Evolutionary conservation across 306 rosid species (phyloP).

Genomic region (Lathyrus sativus): DNA sequence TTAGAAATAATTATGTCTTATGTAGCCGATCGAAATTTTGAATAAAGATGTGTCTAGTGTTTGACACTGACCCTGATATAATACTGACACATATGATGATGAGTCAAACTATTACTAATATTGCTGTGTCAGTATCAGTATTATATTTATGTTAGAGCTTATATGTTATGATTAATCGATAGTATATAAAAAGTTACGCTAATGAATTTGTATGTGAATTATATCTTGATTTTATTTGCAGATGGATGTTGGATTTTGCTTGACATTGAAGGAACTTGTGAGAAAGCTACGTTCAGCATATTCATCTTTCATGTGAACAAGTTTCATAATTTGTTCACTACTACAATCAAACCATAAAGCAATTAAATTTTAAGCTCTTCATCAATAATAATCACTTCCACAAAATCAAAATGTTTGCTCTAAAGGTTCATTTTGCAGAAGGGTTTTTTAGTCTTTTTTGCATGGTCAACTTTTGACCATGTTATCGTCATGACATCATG

Average conservation of each 20-base stretch:
- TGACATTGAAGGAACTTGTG: slow-evolving; percentile 74
- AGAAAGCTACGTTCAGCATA: slow-evolving; percentile 63
- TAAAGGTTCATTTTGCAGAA: slow-evolving; percentile 53
- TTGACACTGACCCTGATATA: too few relatives aligned
- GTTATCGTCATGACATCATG: slow-evolving; percentile 30
- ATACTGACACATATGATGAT: too few relatives aligned
- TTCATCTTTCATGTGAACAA: slow-evolving; percentile 52
- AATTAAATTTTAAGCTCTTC: slow-evolving; percentile 39
- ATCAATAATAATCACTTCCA: slow-evolving; percentile 6
- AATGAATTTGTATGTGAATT: background rate
- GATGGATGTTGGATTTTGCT: slow-evolving; percentile 74
- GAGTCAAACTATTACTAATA: too few relatives aligned
- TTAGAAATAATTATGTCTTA: too few relatives aligned
- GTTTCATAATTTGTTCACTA: slow-evolving; percentile 25
- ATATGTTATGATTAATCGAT: too few relatives aligned
- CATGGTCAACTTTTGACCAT: slow-evolving; percentile 56
- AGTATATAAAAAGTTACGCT: background rate
- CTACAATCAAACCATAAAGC: background rate
- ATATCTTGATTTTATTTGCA: slow-evolving; percentile 37
- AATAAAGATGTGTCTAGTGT: too few relatives aligned
- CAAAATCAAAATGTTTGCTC: slow-evolving; percentile 47
- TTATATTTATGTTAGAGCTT: too few relatives aligned
- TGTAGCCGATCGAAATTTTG: too few relatives aligned
- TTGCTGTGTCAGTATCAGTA: too few relatives aligned
- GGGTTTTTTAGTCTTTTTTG: slow-evolving; percentile 57